Base-by-base conservation (phyloP, 139 green algal species). In the Picochlorum costavermella region DNA sequence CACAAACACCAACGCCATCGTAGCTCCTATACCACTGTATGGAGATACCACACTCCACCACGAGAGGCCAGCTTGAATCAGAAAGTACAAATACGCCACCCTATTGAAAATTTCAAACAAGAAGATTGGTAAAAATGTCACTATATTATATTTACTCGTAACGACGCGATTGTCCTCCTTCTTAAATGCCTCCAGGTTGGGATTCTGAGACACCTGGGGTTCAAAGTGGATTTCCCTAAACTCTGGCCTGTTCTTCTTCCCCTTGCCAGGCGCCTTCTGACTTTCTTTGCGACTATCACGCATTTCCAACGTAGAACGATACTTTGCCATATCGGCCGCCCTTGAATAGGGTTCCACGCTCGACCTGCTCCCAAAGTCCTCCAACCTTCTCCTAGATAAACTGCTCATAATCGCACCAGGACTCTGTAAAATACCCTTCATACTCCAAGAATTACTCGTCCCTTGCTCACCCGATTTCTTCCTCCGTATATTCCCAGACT, bases 21-120 rank as follows among this genome's bases (percentile, higher is more conserved):
- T 85, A 29, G 81, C 64, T 28, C 79, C 79, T 23, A 69, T 65
- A 14, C 72, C 72, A 20, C 60, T 63, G 61, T 81, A 84, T 5
- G 79, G 79, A 16, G 77, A 85, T 25, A 86, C 67, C 5, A 74
- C 64, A 58, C 62, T 67, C 73, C 74, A 82, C 66, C 65, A 86
- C 17, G 74, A 78, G 49, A 86, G 74, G 31, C 51, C 50, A 1
- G 77, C 77, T 74, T 84, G 78, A 29, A 86, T 61, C 6, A 88
- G 62, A 68, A 95, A 94, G 75, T 95, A 95, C 13, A 91, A 63
- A 78, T 94, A 92, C 40, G 87, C 87, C 4, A 87, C 75, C 14
- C 87, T 68, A 11, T 71, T 78, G 63, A 88, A 90, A 73, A 88
- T 90, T 56, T 93, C 83, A 40, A 84, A 87, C 36, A 95, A 67